phyloP scores from a whole-genome alignment of 2,329 filamentous ascomycete genomes.

The Aureobasidium sp. region DNA sequence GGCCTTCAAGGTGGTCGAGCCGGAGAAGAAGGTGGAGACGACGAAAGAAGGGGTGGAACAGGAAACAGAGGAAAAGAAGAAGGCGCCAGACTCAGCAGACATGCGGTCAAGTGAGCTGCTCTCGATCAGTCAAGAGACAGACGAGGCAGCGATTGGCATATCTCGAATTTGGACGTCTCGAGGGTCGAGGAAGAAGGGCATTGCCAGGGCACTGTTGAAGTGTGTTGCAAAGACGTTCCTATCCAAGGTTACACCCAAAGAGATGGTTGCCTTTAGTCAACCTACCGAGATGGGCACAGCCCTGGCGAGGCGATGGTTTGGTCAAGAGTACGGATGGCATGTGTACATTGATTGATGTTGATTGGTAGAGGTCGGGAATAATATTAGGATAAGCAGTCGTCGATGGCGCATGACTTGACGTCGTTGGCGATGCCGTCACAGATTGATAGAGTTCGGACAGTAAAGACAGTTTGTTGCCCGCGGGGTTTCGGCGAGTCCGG shows the following conservation, averaged over 20 bases:
- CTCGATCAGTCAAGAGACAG: conserved; percentile 34
- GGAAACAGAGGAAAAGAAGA: neutral
- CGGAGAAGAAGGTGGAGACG: neutral
- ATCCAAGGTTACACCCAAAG: conserved; percentile 47
- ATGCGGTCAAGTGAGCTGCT: conserved; percentile 22
- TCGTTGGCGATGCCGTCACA: conserved; percentile 1
- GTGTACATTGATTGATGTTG: conserved; percentile 46
- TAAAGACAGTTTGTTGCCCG: neutral
- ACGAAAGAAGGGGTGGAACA: conserved; percentile 13
- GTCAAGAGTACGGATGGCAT: conserved; percentile 47
- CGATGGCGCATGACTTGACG: neutral
- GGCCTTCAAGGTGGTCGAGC: conserved; percentile 42
- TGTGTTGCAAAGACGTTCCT: conserved; percentile 48
- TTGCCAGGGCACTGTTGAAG: conserved; percentile 51
- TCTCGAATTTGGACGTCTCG: conserved; percentile 59
- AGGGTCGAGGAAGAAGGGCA: conserved; percentile 47
- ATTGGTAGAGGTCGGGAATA: neutral
- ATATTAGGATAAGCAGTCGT: neutral
- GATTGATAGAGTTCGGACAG: neutral
- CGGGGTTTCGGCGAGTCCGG: neutral
- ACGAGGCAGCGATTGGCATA: conserved; percentile 50
- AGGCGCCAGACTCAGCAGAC: neutral
- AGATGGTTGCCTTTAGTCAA: conserved; percentile 54
- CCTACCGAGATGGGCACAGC: conserved; percentile 54
- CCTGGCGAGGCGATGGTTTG: conserved; percentile 52